These are phyloP conservation scores for Straminergon stramineum DNA, from an alignment of 225 moss, liverwort and hornwort genomes.

Conservation along the genomic window DNA sequence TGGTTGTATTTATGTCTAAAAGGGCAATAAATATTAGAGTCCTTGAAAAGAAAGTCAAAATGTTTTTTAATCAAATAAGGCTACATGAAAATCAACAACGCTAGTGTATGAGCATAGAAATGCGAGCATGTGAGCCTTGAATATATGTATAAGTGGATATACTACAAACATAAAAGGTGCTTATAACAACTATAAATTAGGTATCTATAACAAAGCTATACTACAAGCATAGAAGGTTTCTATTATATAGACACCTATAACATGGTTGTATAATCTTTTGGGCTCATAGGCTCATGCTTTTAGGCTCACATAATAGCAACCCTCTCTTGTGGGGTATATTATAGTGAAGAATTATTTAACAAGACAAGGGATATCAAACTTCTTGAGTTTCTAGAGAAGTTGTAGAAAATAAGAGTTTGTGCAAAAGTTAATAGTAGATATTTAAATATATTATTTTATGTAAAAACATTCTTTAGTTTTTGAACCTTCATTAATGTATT, in stretches of 20 bases:
- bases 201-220: too few relatives aligned
- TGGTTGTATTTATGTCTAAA: rapidly evolving
- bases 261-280: too few relatives aligned
- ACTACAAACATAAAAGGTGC: too few relatives aligned
- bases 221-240: too few relatives aligned
- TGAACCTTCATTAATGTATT: neutral
- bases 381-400: neutral
- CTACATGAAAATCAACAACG: neutral
- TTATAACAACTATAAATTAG: too few relatives aligned
- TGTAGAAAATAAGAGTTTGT: rapidly evolving
- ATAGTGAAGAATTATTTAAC: neutral
- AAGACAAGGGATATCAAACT: neutral
- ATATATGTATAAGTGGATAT: too few relatives aligned
- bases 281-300: too few relatives aligned
- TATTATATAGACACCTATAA: too few relatives aligned
- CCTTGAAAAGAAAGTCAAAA: neutral
- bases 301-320: too few relatives aligned
- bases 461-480: neutral
- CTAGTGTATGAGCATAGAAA: too few relatives aligned
- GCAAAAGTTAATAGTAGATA: neutral
- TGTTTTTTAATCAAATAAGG: neutral
- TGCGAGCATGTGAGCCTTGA: too few relatives aligned
- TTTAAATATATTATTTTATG: neutral
- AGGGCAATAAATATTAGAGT: rapidly evolving
- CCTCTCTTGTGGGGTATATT: neutral